Base-by-base conservation (phyloP, 2,329 filamentous ascomycete genomes). In the Ophiocordyceps sinensis region DNA sequence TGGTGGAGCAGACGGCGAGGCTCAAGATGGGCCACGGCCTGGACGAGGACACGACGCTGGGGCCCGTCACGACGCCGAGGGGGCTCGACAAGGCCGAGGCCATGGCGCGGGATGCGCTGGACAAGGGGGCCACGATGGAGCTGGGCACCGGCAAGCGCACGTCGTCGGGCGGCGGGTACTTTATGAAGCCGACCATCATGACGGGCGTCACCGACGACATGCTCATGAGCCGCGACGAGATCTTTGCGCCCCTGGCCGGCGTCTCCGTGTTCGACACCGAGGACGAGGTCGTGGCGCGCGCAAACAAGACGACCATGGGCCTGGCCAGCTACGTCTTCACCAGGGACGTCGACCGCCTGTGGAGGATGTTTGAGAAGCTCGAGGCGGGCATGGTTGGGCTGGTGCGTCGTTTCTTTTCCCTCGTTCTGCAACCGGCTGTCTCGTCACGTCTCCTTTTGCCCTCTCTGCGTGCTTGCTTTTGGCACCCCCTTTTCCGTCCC, bases 261-360 rank as follows among this genome's bases (percentile, higher is more conserved):
- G 57, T 85, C 2, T 83, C 82, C 59, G 64, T 70, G 13, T 85
- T 85, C 54, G 69, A 81, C 28, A 76, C 71, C 0, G 81, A 86
- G 55, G 74, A 78, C 28, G 79, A 86, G 44, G 81, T 82, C 7
- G 69, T 84, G 9, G 63, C 71, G 42, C 61, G 79, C 41, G 81
- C 80, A 2, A 85, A 86, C 53, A 52, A 60, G 4, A 68, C 77
- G 0, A 77, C 81, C 45, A 79, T 85, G 37, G 81, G 82, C 2
- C 67, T 85, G 29, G 79, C 82, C 1, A 80, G 77, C 3, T 85
- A 85, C 59, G 82, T 83, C 60, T 85, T 78, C 60, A 80, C 60
- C 36, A 56, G 58, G 44, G 55, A 68, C 48, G 50, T 64, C n/a
- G 56, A 57, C 35, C 49, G 66, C 4, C 51, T 60, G 15, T 66